These are phyloP conservation scores for Abrus precatorius DNA, from an alignment of 306 rosid species.

Conservation along the genomic window DNA sequence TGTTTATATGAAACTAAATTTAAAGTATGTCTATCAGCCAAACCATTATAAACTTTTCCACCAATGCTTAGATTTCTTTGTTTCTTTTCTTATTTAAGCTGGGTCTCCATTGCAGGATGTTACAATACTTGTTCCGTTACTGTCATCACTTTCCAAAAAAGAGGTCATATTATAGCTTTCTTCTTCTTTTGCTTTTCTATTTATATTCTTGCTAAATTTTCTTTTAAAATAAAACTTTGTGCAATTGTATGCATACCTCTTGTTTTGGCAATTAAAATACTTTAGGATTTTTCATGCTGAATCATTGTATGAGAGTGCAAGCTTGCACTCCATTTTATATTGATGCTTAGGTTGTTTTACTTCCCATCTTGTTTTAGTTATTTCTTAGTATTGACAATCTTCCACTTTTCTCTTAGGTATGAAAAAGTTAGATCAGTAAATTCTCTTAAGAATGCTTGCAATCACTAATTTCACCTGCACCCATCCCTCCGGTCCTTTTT, in stretches of 20 bases:
- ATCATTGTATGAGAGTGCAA: background rate
- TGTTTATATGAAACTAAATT: constrained; percentile 92
- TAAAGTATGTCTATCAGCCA: constrained; percentile 62
- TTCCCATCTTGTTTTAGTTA: constrained; percentile 8
- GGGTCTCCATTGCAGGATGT: constrained; percentile 78
- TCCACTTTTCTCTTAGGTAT: background rate
- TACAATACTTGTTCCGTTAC: constrained; percentile 93
- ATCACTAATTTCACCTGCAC: constrained; percentile 11
- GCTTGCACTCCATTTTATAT: constrained; percentile 10
- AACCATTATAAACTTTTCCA: constrained; percentile 42
- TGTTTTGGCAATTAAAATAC: constrained; percentile 22
- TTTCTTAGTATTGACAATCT: constrained; percentile 16
- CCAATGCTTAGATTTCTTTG: constrained; percentile 2
- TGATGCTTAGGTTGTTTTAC: constrained; percentile 12
- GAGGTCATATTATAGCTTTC: constrained; percentile 67
- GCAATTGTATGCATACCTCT: background rate
- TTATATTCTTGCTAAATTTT: constrained; percentile 9
- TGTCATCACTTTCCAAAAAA: constrained; percentile 84
- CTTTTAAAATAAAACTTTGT: background rate
- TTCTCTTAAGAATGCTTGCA: constrained; percentile 28
- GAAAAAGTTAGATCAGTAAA: constrained; percentile 10
- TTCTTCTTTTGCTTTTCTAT: constrained; percentile 36
- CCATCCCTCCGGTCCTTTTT: background rate
- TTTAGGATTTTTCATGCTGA: background rate
- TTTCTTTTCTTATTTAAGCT: constrained; percentile 46